These are phyloP conservation scores for Jamesozyma jinghongensis DNA, from an alignment of 805 yeast genomes.

Conservation along the genomic window DNA sequence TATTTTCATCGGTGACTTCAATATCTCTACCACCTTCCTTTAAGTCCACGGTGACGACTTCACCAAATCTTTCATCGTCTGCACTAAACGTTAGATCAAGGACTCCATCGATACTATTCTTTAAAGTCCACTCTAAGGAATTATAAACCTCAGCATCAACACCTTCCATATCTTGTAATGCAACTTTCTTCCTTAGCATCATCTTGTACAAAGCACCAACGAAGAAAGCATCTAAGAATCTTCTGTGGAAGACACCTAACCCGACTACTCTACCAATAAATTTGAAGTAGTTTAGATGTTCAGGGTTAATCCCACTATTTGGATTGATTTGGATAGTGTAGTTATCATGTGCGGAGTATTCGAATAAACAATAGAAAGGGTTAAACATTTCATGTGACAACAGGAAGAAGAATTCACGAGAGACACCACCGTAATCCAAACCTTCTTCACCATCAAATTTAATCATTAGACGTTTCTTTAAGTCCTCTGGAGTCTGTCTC, in stretches of 20 bases:
- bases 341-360: constrained; percentile 95
- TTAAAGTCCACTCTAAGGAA: constrained; percentile 91
- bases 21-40: constrained; percentile 82
- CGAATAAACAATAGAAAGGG: constrained; percentile 94
- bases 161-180: constrained; percentile 95
- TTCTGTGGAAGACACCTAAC: constrained; percentile 93
- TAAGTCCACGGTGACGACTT: constrained; percentile 78
- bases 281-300: constrained; percentile 94
- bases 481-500: constrained; percentile 98
- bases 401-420: constrained; percentile 94
- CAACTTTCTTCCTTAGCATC: constrained; percentile 93
- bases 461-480: constrained; percentile 95
- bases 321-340: constrained; percentile 97
- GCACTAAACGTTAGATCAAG: constrained; percentile 83
- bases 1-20: constrained; percentile 90
- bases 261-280: constrained; percentile 98
- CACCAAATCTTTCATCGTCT: constrained; percentile 93
- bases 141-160: constrained; percentile 96
- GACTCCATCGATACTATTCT: constrained; percentile 83
- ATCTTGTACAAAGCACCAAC: constrained; percentile 97
- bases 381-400: constrained; percentile 98
- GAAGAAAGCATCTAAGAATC: constrained; percentile 96
- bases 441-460: constrained; percentile 99
- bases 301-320: constrained; percentile 93
- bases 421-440: constrained; percentile 98